Conservation (phyloP, 2,329 filamentous ascomycete genomes). For the Diaporthe aspalathi region DNA sequence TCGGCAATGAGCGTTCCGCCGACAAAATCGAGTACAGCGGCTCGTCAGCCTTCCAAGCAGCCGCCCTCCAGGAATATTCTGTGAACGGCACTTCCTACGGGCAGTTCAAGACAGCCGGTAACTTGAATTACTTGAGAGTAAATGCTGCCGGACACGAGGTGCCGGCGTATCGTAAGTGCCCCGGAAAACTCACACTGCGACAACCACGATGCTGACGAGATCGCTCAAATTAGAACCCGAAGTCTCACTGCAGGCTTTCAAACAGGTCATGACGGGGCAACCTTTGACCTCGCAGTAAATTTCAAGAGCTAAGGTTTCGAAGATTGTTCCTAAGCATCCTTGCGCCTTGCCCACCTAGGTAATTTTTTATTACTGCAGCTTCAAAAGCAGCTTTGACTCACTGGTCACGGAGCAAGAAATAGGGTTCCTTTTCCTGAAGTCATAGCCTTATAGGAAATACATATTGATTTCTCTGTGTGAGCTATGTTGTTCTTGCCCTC, state of each 20-base stretch:
- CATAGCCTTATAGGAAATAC: neutral
- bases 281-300: constrained; percentile 27
- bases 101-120: constrained; percentile 26
- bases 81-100: constrained; percentile 33
- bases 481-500: neutral
- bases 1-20: constrained; percentile 19
- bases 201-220: neutral
- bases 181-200: too few species aligned
- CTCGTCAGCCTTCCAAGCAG: constrained; percentile 17
- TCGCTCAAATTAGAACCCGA: constrained; percentile 28
- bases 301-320: too few species aligned
- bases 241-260: constrained; percentile 34
- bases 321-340: too few species aligned
- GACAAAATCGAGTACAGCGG: constrained; percentile 12
- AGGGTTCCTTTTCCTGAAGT: too few species aligned
- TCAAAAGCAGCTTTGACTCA: neutral
- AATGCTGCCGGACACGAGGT: constrained; percentile 35
- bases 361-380: neutral
- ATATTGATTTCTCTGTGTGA: neutral
- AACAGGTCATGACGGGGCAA: constrained; percentile 35
- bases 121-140: constrained; percentile 29
- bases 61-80: constrained; percentile 16
- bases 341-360: too few species aligned
- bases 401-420: neutral
- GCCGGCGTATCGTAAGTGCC: constrained; percentile 32